Base-by-base conservation (phyloP, 2,329 filamentous ascomycete genomes). In the Pseudocercospora cruenta region DNA sequence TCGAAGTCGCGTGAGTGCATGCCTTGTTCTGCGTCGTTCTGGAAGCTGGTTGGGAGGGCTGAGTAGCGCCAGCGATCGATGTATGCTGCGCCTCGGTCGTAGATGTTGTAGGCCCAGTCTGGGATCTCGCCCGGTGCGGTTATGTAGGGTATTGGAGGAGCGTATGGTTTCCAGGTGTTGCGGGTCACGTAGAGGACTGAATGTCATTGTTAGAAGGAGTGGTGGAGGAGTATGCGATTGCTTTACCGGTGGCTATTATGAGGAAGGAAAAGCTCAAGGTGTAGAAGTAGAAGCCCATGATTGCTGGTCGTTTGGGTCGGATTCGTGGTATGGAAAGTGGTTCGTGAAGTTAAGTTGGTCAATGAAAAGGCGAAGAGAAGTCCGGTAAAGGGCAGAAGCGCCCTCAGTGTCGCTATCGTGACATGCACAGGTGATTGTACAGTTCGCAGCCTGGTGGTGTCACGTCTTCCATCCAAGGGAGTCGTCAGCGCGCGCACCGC, bases 1-100 rank as follows among this genome's bases (percentile, higher is more conserved):
- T 97, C 91, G 78, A 99, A 99, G 62, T 90, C 91, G 63, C 85
- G 86, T 67, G 91, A 94, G 49, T 90, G 91, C 28, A 99, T 86
- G 21, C 95, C 95, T 16, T 91, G 90, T 79, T 97, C 94, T 65
- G 95, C 90, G 80, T 99, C 95, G 71, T 86, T 88, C 51, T 88
- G 84, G 82, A 98, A 99, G 33, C 69, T 72, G 16, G 85, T 84
- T 0, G 93, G 92, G 0, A 98, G 87, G 33, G 88, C 90, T 60
- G 89, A 85, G 82, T 98, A 97, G 73, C 92, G 80, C 73, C 84
- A 82, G 65, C 71, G 68, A 64, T 75, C 66, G 65, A 75, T 67
- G 64, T 68, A 82, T 72, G 84, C 72, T 66, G 82, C 74, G 5
- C 75, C 53, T 70, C 72, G 69, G 59, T 79, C 76, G 49, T 84